These are phyloP conservation scores for Erodium texanum DNA, from an alignment of 441 rosid genomes.

Conservation along the genomic window DNA sequence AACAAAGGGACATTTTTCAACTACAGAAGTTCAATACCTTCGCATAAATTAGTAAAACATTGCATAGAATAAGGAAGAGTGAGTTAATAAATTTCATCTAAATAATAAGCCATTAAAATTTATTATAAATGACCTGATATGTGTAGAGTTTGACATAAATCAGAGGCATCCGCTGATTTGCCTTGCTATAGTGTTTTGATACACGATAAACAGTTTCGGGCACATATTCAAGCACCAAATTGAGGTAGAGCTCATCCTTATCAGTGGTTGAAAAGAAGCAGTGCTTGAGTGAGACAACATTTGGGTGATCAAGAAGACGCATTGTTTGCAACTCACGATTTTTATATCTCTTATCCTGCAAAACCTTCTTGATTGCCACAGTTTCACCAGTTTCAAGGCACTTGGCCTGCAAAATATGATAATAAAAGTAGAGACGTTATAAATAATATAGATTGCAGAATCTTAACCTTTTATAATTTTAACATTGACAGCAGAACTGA, in stretches of 20 bases:
- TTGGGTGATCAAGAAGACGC: constrained; percentile 64
- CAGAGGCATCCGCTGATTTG: constrained; percentile 58
- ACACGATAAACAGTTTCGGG: constrained; percentile 71
- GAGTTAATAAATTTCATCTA: too few relatives aligned
- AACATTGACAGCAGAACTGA: background rate
- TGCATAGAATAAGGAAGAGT: too few relatives aligned
- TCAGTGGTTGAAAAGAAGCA: constrained; percentile 72
- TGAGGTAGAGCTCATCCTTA: constrained; percentile 66
- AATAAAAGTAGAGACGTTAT: background rate
- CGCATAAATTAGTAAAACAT: too few relatives aligned
- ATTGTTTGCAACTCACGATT: constrained; percentile 81
- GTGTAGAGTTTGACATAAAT: constrained; percentile 61
- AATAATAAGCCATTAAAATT: background rate
- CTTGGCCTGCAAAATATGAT: constrained; percentile 45
- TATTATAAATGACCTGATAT: constrained; percentile 50
- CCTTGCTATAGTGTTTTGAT: constrained; percentile 53
- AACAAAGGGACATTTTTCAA: too few relatives aligned
- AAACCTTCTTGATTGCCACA: constrained; percentile 86
- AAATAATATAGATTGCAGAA: too few relatives aligned
- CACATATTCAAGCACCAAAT: constrained; percentile 73
- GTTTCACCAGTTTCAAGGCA: constrained; percentile 70
- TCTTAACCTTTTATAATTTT: too few relatives aligned
- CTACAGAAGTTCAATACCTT: too few relatives aligned
- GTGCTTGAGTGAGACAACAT: constrained; percentile 64
- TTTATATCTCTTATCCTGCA: constrained; percentile 90